Base-by-base conservation (phyloP, 805 yeast genomes). In the Yamadazyma kitorensis region DNA sequence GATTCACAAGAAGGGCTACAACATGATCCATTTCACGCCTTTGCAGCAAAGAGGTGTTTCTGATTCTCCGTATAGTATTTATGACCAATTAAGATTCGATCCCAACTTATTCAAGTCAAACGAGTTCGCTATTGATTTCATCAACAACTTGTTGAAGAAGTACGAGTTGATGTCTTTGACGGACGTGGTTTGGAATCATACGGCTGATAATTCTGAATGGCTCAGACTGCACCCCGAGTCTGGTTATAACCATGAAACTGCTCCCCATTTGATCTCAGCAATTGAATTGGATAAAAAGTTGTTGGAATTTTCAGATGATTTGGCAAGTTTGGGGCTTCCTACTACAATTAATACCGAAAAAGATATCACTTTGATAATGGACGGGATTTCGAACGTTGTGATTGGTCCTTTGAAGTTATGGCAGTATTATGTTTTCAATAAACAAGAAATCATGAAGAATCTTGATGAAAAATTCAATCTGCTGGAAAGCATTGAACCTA, bases 1-100 rank as follows among this genome's bases (percentile, higher is more conserved):
- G 29, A 73, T 91, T 28, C 61, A 80, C 11, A 54, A 61, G 6
- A 93, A 93, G 58, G 89, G 93, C 14, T 91, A 91, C 65, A 93
- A 93, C 58, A 86, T 91, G 96, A 68, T 93, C 27, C 98, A 91
- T 64, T 91, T 91, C 57, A 89, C 97, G 5, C 98, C 98, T 0
- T 68, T 91, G 47, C 96, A 91, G 59, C 64, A 80, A 43, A 72
- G 98, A 36, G 98, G 98, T 21, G 82, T 72, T 41, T 85, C 96
- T 1, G 76, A 89, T 56, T 89, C 97, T 5, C 98, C 98, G 0
- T 91, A 89, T 54, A 86, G 96, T 3, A 86, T 91, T 34, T 81
- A 64, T 48, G 96, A 91, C 55, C 98, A 93, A 59, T 70, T 87
- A 40, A 57, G 52, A 17, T 89, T 83, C 59, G 98, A 91, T 52